These are phyloP conservation scores for Lumnitzera littorea DNA, from an alignment of 345 rosid genomes.

Conservation along the genomic window DNA sequence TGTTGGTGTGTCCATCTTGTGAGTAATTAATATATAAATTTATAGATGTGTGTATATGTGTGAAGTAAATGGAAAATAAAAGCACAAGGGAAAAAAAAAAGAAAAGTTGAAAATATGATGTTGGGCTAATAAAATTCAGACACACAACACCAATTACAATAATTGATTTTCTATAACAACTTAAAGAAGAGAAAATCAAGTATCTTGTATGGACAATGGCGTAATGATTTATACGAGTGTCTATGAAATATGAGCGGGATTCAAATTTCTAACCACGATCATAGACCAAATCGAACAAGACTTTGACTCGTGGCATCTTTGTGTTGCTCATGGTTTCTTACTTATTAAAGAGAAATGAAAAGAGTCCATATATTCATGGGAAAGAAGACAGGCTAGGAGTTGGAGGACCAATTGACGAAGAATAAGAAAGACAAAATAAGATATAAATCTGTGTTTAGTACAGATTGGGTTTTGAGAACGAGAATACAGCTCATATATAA, in stretches of 20 bases:
- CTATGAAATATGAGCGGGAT: too few species aligned
- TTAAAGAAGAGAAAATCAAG: too few species aligned
- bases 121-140: neutral
- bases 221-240: neutral
- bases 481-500: too few species aligned
- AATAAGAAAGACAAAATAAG: neutral
- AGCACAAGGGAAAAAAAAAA: neutral
- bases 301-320: conserved; percentile 28
- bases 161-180: too few species aligned
- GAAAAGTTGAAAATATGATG: neutral
- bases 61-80: neutral
- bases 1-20: conserved; percentile 23
- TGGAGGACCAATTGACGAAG: neutral
- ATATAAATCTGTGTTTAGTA: neutral
- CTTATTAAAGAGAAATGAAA: neutral
- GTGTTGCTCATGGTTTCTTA: conserved; percentile 28
- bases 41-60: neutral
- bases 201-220: too few species aligned
- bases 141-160: neutral
- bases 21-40: neutral
- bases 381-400: too few species aligned
- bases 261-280: conserved; percentile 26
- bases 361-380: neutral
- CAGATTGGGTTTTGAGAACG: too few species aligned
- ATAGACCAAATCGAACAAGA: conserved; percentile 25